Conservation (phyloP, 2,329 filamentous ascomycete genomes). For the Davidsoniella eucalypti region DNA sequence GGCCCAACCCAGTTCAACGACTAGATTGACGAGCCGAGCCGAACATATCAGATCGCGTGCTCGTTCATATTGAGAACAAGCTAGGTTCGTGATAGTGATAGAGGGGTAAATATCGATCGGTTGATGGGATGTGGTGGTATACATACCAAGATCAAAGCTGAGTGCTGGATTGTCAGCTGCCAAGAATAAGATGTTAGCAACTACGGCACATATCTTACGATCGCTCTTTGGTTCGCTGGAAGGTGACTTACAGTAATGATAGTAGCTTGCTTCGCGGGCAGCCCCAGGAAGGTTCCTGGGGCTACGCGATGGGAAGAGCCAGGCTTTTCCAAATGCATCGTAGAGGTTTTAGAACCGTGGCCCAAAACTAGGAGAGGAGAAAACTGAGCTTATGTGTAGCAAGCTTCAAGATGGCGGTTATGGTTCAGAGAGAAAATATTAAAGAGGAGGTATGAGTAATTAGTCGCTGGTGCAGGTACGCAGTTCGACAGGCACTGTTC, state of each 20-base stretch:
- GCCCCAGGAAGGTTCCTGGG: slow-evolving; percentile 10
- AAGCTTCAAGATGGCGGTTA: neutral
- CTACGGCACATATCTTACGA: too few species aligned
- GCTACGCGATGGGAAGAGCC: slow-evolving; percentile 4
- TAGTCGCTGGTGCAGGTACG: too few species aligned
- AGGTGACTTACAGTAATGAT: slow-evolving; percentile 8
- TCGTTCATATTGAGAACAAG: neutral
- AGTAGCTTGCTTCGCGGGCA: slow-evolving; percentile 10
- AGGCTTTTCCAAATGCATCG: slow-evolving; percentile 10
- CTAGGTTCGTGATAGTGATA: neutral
- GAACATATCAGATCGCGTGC: neutral
- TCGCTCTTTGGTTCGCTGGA: neutral
- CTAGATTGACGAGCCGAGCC: neutral
- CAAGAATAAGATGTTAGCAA: neutral
- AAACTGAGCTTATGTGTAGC: neutral
- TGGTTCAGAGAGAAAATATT: neutral
- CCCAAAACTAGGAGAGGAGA: neutral
- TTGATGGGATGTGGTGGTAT: neutral
- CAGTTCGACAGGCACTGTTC: too few species aligned
- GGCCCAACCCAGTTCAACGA: neutral
- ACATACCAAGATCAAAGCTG: slow-evolving; percentile 50
- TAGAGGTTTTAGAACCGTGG: neutral
- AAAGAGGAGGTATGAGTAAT: too few species aligned
- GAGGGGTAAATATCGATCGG: neutral
- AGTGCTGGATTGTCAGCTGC: slow-evolving; percentile 61